Conservation (phyloP, 495 filamentous ascomycete genomes). For the Terfezia boudieri region DNA sequence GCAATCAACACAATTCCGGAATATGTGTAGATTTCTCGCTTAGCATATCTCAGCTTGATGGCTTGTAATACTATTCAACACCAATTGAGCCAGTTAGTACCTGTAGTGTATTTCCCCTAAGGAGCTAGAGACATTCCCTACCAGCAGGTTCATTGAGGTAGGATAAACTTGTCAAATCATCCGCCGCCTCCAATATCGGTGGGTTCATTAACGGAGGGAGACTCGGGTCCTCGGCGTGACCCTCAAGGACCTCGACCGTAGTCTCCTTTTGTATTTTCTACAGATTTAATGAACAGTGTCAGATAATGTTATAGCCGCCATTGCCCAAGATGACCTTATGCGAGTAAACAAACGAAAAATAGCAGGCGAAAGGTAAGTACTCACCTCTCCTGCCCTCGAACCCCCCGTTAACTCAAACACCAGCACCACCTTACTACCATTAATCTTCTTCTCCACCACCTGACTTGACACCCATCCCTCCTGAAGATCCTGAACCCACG, state of each 20-base stretch:
- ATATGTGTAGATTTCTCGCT: conserved; percentile 99
- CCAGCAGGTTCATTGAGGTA: conserved; percentile 97
- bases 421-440: conserved; percentile 69
- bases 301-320: conserved; percentile 13
- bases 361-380: conserved; percentile 4
- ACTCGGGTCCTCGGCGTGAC: conserved; percentile 40
- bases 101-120: neutral
- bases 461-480: conserved; percentile 97
- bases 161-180: conserved; percentile 92
- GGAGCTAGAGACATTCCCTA: conserved; percentile 23
- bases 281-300: neutral
- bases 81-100: too few species aligned
- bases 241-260: conserved; percentile 53
- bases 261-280: conserved; percentile 27
- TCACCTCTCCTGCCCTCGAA: conserved; percentile 39
- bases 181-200: conserved; percentile 91
- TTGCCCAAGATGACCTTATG: neutral
- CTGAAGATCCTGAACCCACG: conserved; percentile 87
- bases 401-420: conserved; percentile 76
- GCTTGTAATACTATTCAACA: conserved; percentile 62
- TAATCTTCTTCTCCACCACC: conserved; percentile 63
- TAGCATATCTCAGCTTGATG: conserved; percentile 89
- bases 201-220: conserved; percentile 96
- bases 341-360: conserved; percentile 2
- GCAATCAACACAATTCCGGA: conserved; percentile 97